Conservation (phyloP, 192 early-diverging fungal genomes). For the Funneliformis geosporum region DNA sequence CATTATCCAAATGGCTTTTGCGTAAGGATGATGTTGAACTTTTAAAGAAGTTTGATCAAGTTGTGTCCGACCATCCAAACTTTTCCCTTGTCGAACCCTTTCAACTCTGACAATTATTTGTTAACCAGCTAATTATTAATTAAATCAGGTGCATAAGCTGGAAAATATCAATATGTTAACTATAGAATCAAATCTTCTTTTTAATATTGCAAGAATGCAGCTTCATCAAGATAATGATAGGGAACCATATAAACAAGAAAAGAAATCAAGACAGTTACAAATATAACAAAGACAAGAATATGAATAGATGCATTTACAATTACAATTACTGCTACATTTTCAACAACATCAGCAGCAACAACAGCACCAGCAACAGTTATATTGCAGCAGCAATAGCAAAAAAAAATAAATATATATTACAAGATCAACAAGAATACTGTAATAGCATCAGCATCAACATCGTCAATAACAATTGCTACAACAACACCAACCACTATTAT, state of each 20-base stretch:
- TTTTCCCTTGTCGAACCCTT: constrained; percentile 37
- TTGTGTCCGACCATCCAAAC: constrained; percentile 39
- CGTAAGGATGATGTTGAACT: constrained; percentile 54
- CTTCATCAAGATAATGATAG: not conserved
- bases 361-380: constrained; percentile 8
- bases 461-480: constrained; percentile 5
- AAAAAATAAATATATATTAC: not conserved
- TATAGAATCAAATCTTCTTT: constrained; percentile 89
- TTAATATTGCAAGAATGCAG: constrained; percentile 17
- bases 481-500: constrained; percentile 20
- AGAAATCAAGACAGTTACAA: constrained; percentile 4
- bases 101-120: constrained; percentile 57
- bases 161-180: constrained; percentile 82
- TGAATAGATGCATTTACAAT: not conserved
- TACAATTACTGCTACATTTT: not conserved
- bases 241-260: not conserved
- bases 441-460: not conserved
- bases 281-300: constrained; percentile 17
- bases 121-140: constrained; percentile 69
- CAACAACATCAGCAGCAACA: constrained; percentile 20
- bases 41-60: constrained; percentile 52
- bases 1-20: constrained; percentile 69
- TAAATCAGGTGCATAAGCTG: constrained; percentile 81
- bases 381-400: constrained; percentile 11
- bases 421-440: constrained; percentile 14